Conservation (phyloP, 495 filamentous ascomycete genomes). For the Parachaetomium inaequale region DNA sequence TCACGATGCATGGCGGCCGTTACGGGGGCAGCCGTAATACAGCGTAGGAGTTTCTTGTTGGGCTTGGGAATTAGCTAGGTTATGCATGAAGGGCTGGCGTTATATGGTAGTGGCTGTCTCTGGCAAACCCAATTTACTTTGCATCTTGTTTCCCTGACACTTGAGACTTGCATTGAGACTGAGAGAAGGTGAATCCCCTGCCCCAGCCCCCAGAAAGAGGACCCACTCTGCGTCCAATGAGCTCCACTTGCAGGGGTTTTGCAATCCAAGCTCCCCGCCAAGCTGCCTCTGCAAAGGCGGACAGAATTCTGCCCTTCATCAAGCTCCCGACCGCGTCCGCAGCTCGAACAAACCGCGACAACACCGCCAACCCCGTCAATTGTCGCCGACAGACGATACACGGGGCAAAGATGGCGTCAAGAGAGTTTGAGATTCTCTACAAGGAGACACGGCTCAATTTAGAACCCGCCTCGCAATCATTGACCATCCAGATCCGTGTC, state of each 20-base stretch:
- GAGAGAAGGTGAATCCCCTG: not conserved
- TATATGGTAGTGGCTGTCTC: not conserved
- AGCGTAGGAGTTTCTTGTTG: slow-evolving; percentile 5
- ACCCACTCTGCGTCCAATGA: not conserved
- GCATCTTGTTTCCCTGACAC: not conserved
- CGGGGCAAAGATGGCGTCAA: slow-evolving; percentile 44
- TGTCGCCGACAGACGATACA: slow-evolving; percentile 25
- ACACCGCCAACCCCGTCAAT: slow-evolving; percentile 19
- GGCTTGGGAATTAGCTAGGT: slow-evolving; percentile 12
- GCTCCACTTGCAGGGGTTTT: too few relatives aligned
- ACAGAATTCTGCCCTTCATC: slow-evolving; percentile 28
- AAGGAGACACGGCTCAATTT: slow-evolving; percentile 84
- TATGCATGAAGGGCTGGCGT: slow-evolving; percentile 13
- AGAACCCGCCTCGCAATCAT: slow-evolving; percentile 64
- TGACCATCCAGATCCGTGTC: slow-evolving; percentile 70
- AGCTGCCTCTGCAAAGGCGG: slow-evolving; percentile 24
- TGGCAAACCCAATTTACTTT: not conserved
- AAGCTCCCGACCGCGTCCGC: slow-evolving; percentile 26
- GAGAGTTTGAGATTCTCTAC: slow-evolving; percentile 56
- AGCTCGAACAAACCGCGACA: slow-evolving; percentile 26
- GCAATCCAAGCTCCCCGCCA: slow-evolving; percentile 14
- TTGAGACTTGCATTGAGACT: not conserved
- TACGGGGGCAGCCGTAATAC: not conserved
- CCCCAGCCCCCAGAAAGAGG: too few relatives aligned
- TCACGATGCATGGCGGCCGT: slow-evolving; percentile 11